Conservation (phyloP, 768 basidiomycete genomes). For the Boletus rex-veris region DNA sequence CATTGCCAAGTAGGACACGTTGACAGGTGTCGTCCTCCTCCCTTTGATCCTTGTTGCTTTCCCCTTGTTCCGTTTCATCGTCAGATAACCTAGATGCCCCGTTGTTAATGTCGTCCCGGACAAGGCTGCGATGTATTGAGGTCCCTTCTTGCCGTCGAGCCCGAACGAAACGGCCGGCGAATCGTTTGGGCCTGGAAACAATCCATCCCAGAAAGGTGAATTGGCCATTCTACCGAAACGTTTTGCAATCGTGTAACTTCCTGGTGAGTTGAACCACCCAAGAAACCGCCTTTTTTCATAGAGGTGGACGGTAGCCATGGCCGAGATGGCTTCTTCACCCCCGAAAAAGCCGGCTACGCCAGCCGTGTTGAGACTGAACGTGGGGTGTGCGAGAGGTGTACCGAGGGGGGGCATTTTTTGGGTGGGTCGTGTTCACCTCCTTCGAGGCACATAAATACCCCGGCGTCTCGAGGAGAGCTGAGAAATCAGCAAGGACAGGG, state of each 20-base stretch:
- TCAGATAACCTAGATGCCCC: slow-evolving; percentile 26
- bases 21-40: slow-evolving; percentile 6
- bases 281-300: slow-evolving; percentile 31
- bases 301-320: slow-evolving; percentile 34
- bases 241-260: slow-evolving; percentile 32
- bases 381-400: slow-evolving; percentile 3
- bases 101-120: slow-evolving; percentile 29
- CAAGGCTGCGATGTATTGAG: slow-evolving; percentile 24
- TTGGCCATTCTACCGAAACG: slow-evolving; percentile 31
- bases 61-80: slow-evolving; percentile 14
- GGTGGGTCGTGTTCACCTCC: not conserved
- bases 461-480: no score
- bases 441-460: no score
- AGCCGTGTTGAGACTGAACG: slow-evolving; percentile 26
- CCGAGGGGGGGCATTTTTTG: slow-evolving; percentile 11
- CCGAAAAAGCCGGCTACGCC: slow-evolving; percentile 37
- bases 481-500: no score
- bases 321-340: slow-evolving; percentile 35
- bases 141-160: slow-evolving; percentile 28
- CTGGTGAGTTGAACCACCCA: slow-evolving; percentile 37
- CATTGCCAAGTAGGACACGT: slow-evolving; percentile 24
- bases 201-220: slow-evolving; percentile 30
- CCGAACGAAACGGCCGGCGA: slow-evolving; percentile 28
- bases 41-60: not conserved
- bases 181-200: slow-evolving; percentile 29